Evolutionary conservation across 1,139 yeast species (phyloP), one percentile per base, ranked within the genome.

Genomic region (Suhomyces bokatorum): DNA sequence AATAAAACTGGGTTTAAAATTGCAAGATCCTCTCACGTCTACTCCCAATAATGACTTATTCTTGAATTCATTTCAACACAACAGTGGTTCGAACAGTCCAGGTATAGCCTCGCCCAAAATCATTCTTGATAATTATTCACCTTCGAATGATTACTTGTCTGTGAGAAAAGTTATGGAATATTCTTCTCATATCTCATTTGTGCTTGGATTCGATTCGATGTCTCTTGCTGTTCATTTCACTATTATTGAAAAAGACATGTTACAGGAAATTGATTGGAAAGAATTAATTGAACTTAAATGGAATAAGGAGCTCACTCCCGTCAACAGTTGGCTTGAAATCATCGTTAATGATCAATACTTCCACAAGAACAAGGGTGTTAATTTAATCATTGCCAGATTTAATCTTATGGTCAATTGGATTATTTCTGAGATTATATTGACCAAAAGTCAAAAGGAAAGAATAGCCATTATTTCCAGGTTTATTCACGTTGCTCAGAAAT

Each of bases 401-500:
- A 90, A 91, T 58, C 69, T 93, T 44, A 85, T 88, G 76, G 89
- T 88, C 6, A 88, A 88, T 59, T 93, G 99, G 99, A 83, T 90
- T 39, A 83, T 88, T 35, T 87, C 97, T 1, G 97, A 93, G 65
- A 79, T 93, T 43, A 64, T 89, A 13, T 68, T 93, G 49, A 88
- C 97, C 8, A 75, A 75, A 45, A 70, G 74, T 34, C 68, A 77
- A 32, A 70, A 68, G 11, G 82, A 86, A 55, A 73, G 93, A 51
- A 81, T 81, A 35, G 75, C 79, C 44, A 77, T 91, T 1, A 78
- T 91, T 13, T 82, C 90, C 16, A 71, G 95, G 53, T 88, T 88
- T 57, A 87, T 93, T 46, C 97, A 89, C 56, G 69, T 91, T 48
- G 98, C 97, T 0, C 83, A 84, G 48, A 80, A 83, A 52, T 84